Evolutionary conservation across 2,329 filamentous ascomycete species (phyloP), one percentile per base, ranked within the genome.

Genomic region (Colletotrichum orbiculare): DNA sequence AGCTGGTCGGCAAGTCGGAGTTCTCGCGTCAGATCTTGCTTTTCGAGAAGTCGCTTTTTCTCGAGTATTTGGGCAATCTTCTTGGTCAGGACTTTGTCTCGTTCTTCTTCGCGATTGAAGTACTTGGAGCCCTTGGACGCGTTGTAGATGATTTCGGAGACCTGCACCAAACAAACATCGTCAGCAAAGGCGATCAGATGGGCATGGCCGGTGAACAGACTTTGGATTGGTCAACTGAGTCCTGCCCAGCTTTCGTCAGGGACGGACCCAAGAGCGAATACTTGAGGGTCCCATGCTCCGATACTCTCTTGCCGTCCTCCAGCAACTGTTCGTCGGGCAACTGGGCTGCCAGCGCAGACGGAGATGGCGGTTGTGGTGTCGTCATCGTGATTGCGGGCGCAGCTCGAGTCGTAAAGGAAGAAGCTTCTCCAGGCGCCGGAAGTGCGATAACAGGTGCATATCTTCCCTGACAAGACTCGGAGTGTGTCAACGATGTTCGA

Each of bases 81-180:
- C 60, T 89, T 84, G 0, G 95, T 97, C 17, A 98, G 85, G 48
- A 87, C 84, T 72, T 91, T 90, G 80, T 98, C 95, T 71, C 90
- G 91, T 61, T 81, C 85, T 75, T 97, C 91, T 77, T 99, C 96
- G 65, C 94, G 93, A 70, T 91, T 92, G 84, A 98, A 99, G 81
- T 91, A 99, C 76, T 97, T 97, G 70, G 93, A 97, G 52, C 96
- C 96, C 75, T 96, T 97, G 13, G 94, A 97, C 10, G 94, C 94
- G 76, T 97, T 93, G 79, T 97, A 98, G 66, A 99, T 99, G 70
- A 98, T 90, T 71, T 98, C 94, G 2, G 94, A 96, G 54, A 99
- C 94, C 89, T 91, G 45, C 8, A 9, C 43, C n/a, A 46, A 11
- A 15, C 1, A 17, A 33, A 12, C 1, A 15, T 60, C 34, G 37